Evolutionary conservation across 2,329 filamentous ascomycete species (phyloP).

Genomic region (Calonectria naviculata): DNA sequence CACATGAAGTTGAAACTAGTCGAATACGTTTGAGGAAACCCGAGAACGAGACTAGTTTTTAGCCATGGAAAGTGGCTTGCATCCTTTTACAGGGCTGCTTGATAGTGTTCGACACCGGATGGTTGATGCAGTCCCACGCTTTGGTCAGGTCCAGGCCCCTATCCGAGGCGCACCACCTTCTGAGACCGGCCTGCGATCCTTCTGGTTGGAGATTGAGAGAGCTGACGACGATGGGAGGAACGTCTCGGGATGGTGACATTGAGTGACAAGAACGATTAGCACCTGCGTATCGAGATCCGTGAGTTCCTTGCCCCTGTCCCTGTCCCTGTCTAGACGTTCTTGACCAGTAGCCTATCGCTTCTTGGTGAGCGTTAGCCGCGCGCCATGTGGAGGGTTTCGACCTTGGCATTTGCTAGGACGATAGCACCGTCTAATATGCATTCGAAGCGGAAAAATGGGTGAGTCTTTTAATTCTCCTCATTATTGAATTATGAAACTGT

Average conservation of each 20-base stretch:
- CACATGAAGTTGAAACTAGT: neutral
- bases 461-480: neutral
- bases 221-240: neutral
- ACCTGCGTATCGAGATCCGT: neutral
- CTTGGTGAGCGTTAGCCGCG: constrained; percentile 6
- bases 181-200: neutral
- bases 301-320: constrained; percentile 1
- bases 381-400: constrained; percentile 3
- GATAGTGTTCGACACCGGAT: neutral
- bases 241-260: neutral
- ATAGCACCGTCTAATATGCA: neutral
- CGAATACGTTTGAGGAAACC: neutral
- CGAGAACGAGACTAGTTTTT: neutral
- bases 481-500: neutral
- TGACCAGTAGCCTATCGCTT: neutral
- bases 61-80: neutral
- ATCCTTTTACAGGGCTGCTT: neutral
- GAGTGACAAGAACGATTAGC: neutral
- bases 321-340: neutral
- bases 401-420: neutral
- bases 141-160: neutral
- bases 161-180: neutral
- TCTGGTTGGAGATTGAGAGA: neutral
- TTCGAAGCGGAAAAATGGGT: neutral
- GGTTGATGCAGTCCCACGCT: neutral